Evolutionary conservation across 148 eudicot genomes (phyloP).

Genomic region (Nepenthes mirabilis): DNA sequence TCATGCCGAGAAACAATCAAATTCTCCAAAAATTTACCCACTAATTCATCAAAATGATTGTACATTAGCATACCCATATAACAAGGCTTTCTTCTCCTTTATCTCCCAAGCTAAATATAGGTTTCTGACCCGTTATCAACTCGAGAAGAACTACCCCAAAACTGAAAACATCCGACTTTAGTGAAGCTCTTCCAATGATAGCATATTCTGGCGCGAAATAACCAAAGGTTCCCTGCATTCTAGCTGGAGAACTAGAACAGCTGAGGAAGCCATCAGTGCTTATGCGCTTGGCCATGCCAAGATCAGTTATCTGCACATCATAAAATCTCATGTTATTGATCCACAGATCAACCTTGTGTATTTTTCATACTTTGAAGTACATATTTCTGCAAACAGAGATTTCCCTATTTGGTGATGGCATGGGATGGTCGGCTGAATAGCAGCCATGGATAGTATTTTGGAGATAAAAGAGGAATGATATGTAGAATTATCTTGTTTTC

Average conservation of each 20-base stretch:
- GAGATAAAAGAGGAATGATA: too few species aligned
- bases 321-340: neutral
- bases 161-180: slow-evolving; percentile 95
- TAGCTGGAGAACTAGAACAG: slow-evolving; percentile 72
- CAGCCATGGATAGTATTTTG: too few species aligned
- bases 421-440: too few species aligned
- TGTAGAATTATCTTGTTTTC: too few species aligned
- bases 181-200: slow-evolving; percentile 70
- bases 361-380: neutral
- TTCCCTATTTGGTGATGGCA: too few species aligned
- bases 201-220: slow-evolving; percentile 98
- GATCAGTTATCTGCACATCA: slow-evolving; percentile 80
- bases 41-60: neutral
- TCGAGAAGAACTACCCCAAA: slow-evolving; percentile 98
- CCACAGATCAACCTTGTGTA: neutral
- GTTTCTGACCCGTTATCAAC: slow-evolving; percentile 69
- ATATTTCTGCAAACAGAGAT: too few species aligned
- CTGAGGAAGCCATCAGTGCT: slow-evolving; percentile 58
- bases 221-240: slow-evolving; percentile 96
- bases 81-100: slow-evolving; percentile 87
- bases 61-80: slow-evolving; percentile 51
- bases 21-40: neutral
- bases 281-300: slow-evolving; percentile 83
- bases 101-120: slow-evolving; percentile 41
- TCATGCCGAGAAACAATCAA: neutral